Percentiles rank a stretch among this genome's conserved stretches.
phyloP scores from a whole-genome alignment of 768 basidiomycete species.

The Scleroderma bovista region DNA sequence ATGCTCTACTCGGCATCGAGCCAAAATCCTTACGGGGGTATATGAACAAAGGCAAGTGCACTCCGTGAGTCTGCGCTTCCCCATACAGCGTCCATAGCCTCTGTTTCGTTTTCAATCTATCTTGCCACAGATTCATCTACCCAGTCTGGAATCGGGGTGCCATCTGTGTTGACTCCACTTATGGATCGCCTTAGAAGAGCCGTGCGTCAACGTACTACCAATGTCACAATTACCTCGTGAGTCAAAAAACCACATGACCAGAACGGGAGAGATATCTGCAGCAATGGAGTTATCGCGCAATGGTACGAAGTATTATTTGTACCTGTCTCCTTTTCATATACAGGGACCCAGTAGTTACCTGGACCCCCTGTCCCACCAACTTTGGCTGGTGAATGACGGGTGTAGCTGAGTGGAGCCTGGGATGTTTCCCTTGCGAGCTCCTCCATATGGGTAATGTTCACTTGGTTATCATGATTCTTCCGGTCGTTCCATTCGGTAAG shows the following conservation, averaged over 20 bases:
- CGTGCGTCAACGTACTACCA: background rate
- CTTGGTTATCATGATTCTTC: constrained; percentile 70
- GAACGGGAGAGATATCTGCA: constrained; percentile 39
- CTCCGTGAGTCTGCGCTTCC: constrained; percentile 47
- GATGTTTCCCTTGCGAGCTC: constrained; percentile 60
- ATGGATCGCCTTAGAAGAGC: constrained; percentile 5
- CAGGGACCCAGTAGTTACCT: constrained; percentile 76
- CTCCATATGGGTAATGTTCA: constrained; percentile 64
- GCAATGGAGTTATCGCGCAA: background rate
- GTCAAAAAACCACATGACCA: constrained; percentile 74
- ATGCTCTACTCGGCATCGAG: background rate
- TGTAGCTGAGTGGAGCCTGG: constrained; percentile 56
- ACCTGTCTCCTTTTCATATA: constrained; percentile 39
- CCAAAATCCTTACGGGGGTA: constrained; percentile 52
- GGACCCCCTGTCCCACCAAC: constrained; percentile 61
- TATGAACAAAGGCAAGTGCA: constrained; percentile 69
- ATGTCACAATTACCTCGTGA: constrained; percentile 45
- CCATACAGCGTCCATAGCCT: constrained; percentile 53
- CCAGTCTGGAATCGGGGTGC: constrained; percentile 54
- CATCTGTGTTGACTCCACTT: constrained; percentile 48
- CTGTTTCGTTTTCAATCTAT: constrained; percentile 55
- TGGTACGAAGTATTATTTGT: background rate
- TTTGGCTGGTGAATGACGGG: constrained; percentile 51
- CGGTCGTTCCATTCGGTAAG: background rate
- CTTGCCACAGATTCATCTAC: constrained; percentile 56